Conservation (phyloP, 2,329 filamentous ascomycete species). For the Claviceps sorghi region DNA sequence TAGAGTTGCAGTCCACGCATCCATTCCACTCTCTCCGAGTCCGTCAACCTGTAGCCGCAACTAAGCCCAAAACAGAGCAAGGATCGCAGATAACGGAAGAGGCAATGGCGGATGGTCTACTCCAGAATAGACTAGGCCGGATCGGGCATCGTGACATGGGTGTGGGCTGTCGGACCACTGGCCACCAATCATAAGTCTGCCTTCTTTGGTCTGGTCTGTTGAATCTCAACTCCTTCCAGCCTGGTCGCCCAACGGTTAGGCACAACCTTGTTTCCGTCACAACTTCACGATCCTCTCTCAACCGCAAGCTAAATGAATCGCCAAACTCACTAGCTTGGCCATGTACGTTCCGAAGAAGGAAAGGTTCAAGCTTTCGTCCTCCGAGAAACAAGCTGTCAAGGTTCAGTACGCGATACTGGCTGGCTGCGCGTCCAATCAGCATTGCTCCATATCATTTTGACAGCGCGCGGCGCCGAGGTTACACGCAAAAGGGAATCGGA, state of each 20-base stretch:
- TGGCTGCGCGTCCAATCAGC: neutral
- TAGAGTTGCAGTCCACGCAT: neutral
- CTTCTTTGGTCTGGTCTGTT: no score
- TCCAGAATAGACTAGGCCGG: no score
- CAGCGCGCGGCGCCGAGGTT: neutral
- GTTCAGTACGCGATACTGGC: neutral
- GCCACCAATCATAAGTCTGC: no score
- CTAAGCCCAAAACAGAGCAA: neutral
- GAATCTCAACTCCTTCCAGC: no score
- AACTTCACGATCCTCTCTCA: neutral
- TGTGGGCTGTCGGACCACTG: no score
- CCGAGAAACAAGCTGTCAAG: neutral
- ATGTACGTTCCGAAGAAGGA: neutral
- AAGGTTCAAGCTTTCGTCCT: neutral
- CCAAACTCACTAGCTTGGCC: neutral
- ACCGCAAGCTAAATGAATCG: neutral
- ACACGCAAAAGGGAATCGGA: neutral
- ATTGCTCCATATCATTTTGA: neutral
- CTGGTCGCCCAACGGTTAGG: no score
- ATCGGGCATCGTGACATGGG: no score
- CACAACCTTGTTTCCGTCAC: neutral
- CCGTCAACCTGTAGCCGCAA: neutral
- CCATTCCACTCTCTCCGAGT: neutral
- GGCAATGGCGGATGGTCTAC: no score
- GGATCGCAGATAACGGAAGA: neutral